Evolutionary conservation across 176 grass and related monocot species (phyloP).

Genomic region (Musa schizocarpa): DNA sequence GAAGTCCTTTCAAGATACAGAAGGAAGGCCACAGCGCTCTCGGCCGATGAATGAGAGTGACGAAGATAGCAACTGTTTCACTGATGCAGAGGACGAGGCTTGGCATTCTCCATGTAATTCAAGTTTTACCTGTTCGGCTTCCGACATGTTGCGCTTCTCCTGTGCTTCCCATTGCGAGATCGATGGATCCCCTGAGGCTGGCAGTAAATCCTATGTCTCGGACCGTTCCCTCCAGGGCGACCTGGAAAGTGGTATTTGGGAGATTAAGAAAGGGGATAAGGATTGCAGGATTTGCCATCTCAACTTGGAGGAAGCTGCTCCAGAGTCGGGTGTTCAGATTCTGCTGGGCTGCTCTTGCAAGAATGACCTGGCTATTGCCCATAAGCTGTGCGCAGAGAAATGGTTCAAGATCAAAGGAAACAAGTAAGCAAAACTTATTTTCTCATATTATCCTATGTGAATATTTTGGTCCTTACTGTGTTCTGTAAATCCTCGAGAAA

Average conservation of each 20-base stretch:
- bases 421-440: neutral
- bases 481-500: too few species aligned
- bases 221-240: neutral
- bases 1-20: neutral
- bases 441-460: too few species aligned
- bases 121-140: neutral
- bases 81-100: slow-evolving; percentile 59
- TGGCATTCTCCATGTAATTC: slow-evolving; percentile 53
- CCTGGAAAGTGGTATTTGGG: neutral
- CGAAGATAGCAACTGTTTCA: slow-evolving; percentile 56
- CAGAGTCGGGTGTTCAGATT: neutral
- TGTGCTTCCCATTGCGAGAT: neutral
- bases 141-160: neutral
- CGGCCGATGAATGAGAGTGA: neutral
- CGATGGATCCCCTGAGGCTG: neutral
- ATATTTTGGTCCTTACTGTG: neutral
- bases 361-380: neutral
- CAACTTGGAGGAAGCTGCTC: neutral
- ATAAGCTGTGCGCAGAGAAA: neutral
- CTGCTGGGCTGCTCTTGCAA: slow-evolving; percentile 3
- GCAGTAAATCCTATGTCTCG: neutral
- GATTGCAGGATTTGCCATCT: slow-evolving; percentile 11
- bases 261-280: neutral
- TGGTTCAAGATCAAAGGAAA: slow-evolving; percentile 8
- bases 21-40: too few species aligned